Percentiles rank a stretch among this genome's conserved stretches.
Conservation (phyloP, 352 stramenopile species). For the Phytophthora sojae region DNA sequence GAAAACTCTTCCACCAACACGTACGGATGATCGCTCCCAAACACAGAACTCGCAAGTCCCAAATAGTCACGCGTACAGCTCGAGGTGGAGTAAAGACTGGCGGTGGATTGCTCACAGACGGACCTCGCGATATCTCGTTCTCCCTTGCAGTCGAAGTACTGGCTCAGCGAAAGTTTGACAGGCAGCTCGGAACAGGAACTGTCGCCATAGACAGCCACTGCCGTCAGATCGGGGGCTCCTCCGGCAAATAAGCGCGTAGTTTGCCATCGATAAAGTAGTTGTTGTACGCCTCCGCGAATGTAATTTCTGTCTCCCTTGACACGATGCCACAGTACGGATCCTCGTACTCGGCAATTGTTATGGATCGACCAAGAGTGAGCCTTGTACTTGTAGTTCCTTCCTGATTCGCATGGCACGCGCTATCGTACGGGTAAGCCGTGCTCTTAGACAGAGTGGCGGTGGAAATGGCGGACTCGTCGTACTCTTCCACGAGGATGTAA, state of each 20-base stretch:
- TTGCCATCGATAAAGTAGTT: not conserved
- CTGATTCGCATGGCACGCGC: not conserved
- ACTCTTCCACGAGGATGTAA: constrained; percentile 11
- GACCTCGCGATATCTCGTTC: not conserved
- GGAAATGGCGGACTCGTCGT: not conserved
- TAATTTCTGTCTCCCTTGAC: not conserved
- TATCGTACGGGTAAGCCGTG: constrained; percentile 5
- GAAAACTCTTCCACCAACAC: not conserved
- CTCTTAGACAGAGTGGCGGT: not conserved
- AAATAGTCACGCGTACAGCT: constrained; percentile 8
- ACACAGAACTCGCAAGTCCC: not conserved
- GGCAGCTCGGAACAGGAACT: constrained; percentile 2
- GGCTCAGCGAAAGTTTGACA: constrained; percentile 2
- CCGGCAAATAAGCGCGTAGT: not conserved
- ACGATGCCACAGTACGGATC: not conserved
- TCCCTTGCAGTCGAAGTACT: constrained; percentile 7
- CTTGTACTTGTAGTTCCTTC: constrained; percentile 1
- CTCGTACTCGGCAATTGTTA: constrained; percentile 1
- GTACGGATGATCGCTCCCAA: not conserved
- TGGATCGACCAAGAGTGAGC: not conserved
- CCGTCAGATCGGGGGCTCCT: not conserved
- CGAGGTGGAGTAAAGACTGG: not conserved
- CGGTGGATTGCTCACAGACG: not conserved
- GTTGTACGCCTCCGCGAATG: not conserved
- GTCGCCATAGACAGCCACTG: constrained; percentile 7